Evolutionary conservation across 345 rosid species (phyloP), one percentile per base, ranked within the genome.

Genomic region (Reutealis trisperma): DNA sequence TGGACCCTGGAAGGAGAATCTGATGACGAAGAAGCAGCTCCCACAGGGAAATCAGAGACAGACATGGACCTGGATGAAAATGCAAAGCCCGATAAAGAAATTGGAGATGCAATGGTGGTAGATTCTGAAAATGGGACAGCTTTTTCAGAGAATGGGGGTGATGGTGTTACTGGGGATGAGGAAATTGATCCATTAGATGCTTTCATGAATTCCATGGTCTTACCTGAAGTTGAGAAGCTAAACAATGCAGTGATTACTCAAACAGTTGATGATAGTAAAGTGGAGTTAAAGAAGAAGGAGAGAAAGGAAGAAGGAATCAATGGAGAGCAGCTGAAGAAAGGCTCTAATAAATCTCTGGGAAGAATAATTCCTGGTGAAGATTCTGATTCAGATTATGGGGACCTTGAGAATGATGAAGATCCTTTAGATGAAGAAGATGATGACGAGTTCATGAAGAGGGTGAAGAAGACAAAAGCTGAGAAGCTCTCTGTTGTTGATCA

Each of bases 1-100:
- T 95, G 99, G 99, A 93, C 98, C 32, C 94, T 93, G 71, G 98
- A 93, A 49, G 97, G 91, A 74, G 99, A 95, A 83, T 95, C 97
- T 47, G 99, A 95, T 79, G 98, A 93, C 52, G 99, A 95, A 79
- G 99, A 93, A 85, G 85, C 67, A 6, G 86, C 83, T 67, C 71
- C 69, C 34, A 80, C 74, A 3, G 88, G 75, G 54, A 88, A 87
- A 70, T 22, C 78, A 16, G 92, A 85, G 66, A 71, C 81, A 6
- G 88, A 79, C 55, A 87, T 89, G 96, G 92, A 90, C 75, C 81
- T 85, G 54, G 94, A 85, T 73, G 88, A 83, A 71, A 87, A 82
- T 27, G 72, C 80, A 42, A 81, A 83, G 62, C 82, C 88, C 57
- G 85, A 70, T 41, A 71, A 85, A 75, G 84, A 78, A 77, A 80